Evolutionary conservation across 2,329 filamentous ascomycete species (phyloP).

Genomic region (Blastomyces gilchristii): DNA sequence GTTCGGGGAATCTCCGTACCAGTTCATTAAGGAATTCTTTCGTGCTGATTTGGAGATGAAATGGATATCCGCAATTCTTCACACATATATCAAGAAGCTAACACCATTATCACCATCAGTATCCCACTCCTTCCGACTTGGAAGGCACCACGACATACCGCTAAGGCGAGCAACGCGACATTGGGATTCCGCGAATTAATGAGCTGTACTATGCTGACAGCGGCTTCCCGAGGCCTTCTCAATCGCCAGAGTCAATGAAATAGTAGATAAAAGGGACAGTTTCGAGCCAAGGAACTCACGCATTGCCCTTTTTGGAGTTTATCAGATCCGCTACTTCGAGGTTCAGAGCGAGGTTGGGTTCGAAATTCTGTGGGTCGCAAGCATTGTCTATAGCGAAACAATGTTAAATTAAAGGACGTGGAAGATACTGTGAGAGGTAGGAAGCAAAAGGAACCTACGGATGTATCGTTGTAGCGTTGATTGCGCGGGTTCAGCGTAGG

Average conservation of each 20-base stretch:
- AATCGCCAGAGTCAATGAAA: slow-evolving; percentile 18
- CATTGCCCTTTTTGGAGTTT: slow-evolving; percentile 93
- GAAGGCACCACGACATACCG: slow-evolving; percentile 36
- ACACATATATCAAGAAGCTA: slow-evolving; percentile 93
- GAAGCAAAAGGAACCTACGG: slow-evolving; percentile 38
- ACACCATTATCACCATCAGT: slow-evolving; percentile 12
- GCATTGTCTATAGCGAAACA: slow-evolving; percentile 55
- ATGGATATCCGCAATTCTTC: slow-evolving; percentile 98
- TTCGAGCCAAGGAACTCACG: slow-evolving; percentile 39
- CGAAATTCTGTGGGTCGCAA: slow-evolving; percentile 94
- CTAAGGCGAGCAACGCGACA: slow-evolving; percentile 78
- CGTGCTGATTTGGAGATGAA: slow-evolving; percentile 95
- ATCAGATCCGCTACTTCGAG: slow-evolving; percentile 94
- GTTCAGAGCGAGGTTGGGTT: slow-evolving; percentile 91
- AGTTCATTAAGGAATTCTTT: slow-evolving; percentile 99
- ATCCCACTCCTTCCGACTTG: slow-evolving; percentile 12
- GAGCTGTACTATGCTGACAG: slow-evolving; percentile 81
- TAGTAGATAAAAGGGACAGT: not conserved
- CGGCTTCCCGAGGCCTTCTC: slow-evolving; percentile 72
- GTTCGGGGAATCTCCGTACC: slow-evolving; percentile 87
- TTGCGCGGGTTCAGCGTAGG: slow-evolving; percentile 64
- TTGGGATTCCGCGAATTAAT: slow-evolving; percentile 97
- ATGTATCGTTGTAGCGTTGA: slow-evolving; percentile 93
- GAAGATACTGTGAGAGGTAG: not conserved
- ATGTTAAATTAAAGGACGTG: not conserved